Evolutionary conservation across 208 protist genomes (phyloP).

Genomic region (Naegleria lovaniensis): DNA sequence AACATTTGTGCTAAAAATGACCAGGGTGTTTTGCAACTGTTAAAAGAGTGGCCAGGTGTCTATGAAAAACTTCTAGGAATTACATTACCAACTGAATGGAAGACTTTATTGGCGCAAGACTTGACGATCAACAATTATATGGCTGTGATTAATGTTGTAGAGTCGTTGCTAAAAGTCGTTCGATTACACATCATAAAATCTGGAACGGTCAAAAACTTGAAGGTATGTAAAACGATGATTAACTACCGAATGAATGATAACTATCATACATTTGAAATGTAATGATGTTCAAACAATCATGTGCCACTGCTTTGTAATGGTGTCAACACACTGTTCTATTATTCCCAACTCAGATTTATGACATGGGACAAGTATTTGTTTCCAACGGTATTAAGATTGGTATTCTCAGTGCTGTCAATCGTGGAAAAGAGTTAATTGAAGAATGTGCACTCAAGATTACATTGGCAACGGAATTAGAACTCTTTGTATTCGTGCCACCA

Average conservation of each 20-base stretch:
- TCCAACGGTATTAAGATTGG: background rate
- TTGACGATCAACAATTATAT: background rate
- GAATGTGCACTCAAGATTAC: background rate
- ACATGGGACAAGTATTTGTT: background rate
- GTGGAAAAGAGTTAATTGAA: background rate
- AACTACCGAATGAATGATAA: too few relatives aligned
- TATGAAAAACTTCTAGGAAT: background rate
- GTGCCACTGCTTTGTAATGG: too few relatives aligned
- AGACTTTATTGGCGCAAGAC: background rate
- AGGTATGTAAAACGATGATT: too few relatives aligned
- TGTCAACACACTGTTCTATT: too few relatives aligned
- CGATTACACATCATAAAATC: background rate
- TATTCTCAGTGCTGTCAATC: background rate
- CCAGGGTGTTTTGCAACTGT: background rate
- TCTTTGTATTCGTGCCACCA: background rate
- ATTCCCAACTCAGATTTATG: background rate
- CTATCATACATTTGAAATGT: too few relatives aligned
- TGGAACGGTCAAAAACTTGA: background rate
- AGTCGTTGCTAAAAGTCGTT: background rate
- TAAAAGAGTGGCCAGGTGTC: background rate
- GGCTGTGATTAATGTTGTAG: background rate
- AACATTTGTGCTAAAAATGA: background rate
- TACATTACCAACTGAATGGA: background rate
- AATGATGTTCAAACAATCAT: too few relatives aligned
- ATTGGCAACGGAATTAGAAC: background rate